A percentile compares a stretch with the other conserved stretches of the same genome.
Evolutionary conservation across 1,284 basidiomycete species (phyloP).

Genomic region (Pascua sp.): DNA sequence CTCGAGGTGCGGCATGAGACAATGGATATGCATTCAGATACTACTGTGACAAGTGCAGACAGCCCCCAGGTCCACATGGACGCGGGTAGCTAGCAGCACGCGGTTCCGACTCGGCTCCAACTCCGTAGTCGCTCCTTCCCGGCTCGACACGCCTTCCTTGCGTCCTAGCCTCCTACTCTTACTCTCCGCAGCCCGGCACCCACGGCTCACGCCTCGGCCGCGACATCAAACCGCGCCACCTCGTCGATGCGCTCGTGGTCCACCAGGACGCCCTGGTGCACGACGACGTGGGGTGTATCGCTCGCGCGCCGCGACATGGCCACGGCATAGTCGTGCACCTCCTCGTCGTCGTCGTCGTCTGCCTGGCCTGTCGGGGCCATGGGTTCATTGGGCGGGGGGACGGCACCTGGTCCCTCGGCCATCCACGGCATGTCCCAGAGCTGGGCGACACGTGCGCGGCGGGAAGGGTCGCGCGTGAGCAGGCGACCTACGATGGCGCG

Average conservation of each 20-base stretch:
- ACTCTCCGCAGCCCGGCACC: too few relatives aligned
- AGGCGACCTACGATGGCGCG: conserved; percentile 59
- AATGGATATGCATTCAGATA: too few relatives aligned
- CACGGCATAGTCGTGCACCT: not conserved
- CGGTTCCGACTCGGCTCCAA: too few relatives aligned
- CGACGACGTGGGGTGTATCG: conserved; percentile 13
- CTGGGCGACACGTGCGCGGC: conserved; percentile 59
- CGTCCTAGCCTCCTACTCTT: too few relatives aligned
- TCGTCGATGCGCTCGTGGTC: conserved; percentile 18
- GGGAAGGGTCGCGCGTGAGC: conserved; percentile 65
- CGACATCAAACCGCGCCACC: conserved; percentile 8
- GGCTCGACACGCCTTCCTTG: too few relatives aligned
- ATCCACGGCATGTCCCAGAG: conserved; percentile 71
- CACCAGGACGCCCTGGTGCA: conserved; percentile 15
- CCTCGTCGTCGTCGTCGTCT: not conserved
- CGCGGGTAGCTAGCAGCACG: too few relatives aligned
- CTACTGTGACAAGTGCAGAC: too few relatives aligned
- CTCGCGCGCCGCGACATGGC: conserved; percentile 10
- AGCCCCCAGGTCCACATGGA: too few relatives aligned
- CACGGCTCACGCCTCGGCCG: too few relatives aligned
- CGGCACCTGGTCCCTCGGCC: conserved; percentile 34
- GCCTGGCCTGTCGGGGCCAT: not conserved
- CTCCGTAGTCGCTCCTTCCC: too few relatives aligned
- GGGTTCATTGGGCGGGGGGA: conserved; percentile 12
- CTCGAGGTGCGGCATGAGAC: too few relatives aligned